These are phyloP conservation scores for Closterium sp. DNA, from an alignment of 139 green algal species.

Conservation along the genomic window DNA sequence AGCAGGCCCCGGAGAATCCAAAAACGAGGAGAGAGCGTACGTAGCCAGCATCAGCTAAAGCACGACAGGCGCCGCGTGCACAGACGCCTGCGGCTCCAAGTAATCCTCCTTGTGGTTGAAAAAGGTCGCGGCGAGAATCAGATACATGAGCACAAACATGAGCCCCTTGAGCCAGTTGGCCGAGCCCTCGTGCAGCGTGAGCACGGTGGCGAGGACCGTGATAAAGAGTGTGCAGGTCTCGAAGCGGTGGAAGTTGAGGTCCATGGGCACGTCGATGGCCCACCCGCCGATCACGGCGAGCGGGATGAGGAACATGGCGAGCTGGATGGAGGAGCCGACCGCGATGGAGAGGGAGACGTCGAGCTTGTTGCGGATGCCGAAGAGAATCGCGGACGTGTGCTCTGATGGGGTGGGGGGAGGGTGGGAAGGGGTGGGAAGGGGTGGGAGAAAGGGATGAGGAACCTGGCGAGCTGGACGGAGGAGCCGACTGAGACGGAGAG, in stretches of 20 bases:
- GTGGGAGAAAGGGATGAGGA: neutral
- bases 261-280: conserved; percentile 63
- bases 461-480: conserved; percentile 45
- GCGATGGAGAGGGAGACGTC: conserved; percentile 53
- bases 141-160: conserved; percentile 13
- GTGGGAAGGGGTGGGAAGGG: neutral
- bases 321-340: conserved; percentile 43
- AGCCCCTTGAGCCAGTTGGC: conserved; percentile 71
- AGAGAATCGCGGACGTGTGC: conserved; percentile 50
- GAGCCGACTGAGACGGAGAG: conserved; percentile 53
- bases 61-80: neutral
- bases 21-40: neutral
- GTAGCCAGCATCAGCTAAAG: no score
- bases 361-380: conserved; percentile 58
- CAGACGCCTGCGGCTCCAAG: neutral
- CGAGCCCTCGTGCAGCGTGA: conserved; percentile 57
- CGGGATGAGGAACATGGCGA: conserved; percentile 57
- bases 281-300: conserved; percentile 70
- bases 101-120: conserved; percentile 21
- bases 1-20: neutral
- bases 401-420: neutral
- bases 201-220: conserved; percentile 56
- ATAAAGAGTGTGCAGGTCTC: conserved; percentile 68
- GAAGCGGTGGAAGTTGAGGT: conserved; percentile 77
- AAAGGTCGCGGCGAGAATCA: conserved; percentile 9